Base-by-base conservation (phyloP, 1,284 basidiomycete genomes). In the Tausonia pullulans region DNA sequence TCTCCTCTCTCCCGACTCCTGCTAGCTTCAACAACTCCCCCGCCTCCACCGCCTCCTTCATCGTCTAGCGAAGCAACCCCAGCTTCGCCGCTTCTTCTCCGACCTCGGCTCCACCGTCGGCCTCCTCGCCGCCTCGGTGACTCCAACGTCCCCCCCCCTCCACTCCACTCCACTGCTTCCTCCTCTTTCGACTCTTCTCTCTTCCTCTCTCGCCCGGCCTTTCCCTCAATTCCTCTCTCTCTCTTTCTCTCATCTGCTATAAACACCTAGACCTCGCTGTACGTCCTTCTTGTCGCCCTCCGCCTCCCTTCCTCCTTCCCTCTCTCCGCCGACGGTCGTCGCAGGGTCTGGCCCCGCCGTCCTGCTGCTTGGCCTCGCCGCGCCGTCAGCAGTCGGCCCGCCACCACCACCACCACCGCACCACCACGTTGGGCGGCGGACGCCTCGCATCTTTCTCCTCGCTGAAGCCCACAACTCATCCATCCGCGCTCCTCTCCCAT, bases 201-300 rank as follows among this genome's bases (percentile, higher is more conserved):
- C 16, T 54, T 39, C 40, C 52, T 54, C 16, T 54, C 16, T 39
- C 52, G 16, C 52, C 48, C 48, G 14, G 5, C 52, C 52, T 39
- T 27, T 39, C 13, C 16, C 52, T n/a, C 52, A 13, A 54, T 27
- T 54, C 27, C 13, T 13, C 52, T 27, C n/a, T 53, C 16, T 54
- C 52, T 54, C 52, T 54, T 11, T 54, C 16, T 39, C 52, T 54
- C 52, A 39, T 27, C 52, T 39, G 16, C 52, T 54, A 5, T 39
- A 27, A 13, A 54, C 14, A 9, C 5, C 52, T 39, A 9, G 27
- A 27, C 27, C 27, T 27, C 27, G 27, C 27, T 27, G 27, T 27
- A 39, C 14, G 41, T 59, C 68, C 63, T 71, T 71, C 27, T 67
- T 69, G 5, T 66, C 70, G 13, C 71, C 71, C 8, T 65, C 70